Base-by-base conservation (phyloP, 192 early-diverging fungal species). In the Gaertneriomyces semiglobifer region DNA sequence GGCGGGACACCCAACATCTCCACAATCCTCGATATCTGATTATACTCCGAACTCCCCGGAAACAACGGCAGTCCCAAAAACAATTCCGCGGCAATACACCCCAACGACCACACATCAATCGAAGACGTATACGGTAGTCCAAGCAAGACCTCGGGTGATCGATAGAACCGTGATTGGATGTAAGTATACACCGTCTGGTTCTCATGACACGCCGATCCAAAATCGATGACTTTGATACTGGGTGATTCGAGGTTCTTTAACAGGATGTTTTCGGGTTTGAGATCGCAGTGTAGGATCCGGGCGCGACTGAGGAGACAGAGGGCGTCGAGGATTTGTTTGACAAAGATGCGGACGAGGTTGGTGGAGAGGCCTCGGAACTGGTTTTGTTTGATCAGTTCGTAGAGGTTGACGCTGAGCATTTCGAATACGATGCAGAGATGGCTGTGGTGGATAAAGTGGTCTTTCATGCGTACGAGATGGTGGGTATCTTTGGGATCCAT, bases 101-200 rank as follows among this genome's bases (percentile, higher is more conserved):
- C 97, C 11, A 98, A 74, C 20, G 94, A 96, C 97, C 97, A 99
- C 87, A 99, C 96, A 71, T 99, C 97, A 52, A 99, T 99, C 0
- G 41, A 81, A 61, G 47, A 59, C 69, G 93, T 92, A 67, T 96
- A 96, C 88, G 94, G 91, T 42, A 96, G 74, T 6, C 95, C 97
- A 12, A 99, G 82, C 11, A 99, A 78, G 18, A 99, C 93, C 75
- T 99, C 97, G 6, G 95, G 95, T 18, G 89, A 89, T 57, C 97
- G 84, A 65, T 99, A 99, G 76, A 98, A 99, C 18, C 97, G 84
- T 3, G 95, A 98, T 74, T 98, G 95, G 62, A 99, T 99, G 77
- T 99, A 99, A 4, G 94, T 95, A 68, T 98, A 98, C 33, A 91
- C 89, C 0, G 95, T 96, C 68, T 94, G 90, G 67, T 89, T 89